Conservation (phyloP, 257 asterid species). For the Solanum habrochaites region DNA sequence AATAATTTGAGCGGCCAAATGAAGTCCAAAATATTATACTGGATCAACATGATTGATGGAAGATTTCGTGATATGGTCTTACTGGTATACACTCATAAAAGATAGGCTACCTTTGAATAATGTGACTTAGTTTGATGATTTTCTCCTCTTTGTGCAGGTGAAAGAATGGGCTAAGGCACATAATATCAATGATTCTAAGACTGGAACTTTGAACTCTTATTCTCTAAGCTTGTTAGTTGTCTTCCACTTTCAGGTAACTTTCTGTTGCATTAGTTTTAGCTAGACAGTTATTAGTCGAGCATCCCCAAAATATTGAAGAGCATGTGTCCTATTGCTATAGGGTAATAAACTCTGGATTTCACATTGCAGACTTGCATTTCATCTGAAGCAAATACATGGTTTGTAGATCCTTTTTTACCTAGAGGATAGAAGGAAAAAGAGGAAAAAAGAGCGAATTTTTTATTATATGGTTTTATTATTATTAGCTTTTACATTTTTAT, state of each 20-base stretch:
- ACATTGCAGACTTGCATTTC: background rate
- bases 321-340: background rate
- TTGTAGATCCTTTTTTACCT: background rate
- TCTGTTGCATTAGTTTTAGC: background rate
- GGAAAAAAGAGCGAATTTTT: background rate
- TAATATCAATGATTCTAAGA: constrained; percentile 64
- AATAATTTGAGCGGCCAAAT: constrained; percentile 82
- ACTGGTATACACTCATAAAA: constrained; percentile 46
- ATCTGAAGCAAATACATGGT: background rate
- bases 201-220: constrained; percentile 78
- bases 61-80: constrained; percentile 81
- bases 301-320: background rate
- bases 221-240: constrained; percentile 77
- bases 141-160: constrained; percentile 46
- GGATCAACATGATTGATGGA: constrained; percentile 78
- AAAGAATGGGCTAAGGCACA: constrained; percentile 95
- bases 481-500: background rate
- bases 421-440: background rate
- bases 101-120: constrained; percentile 4
- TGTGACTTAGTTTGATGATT: background rate
- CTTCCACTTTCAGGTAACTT: constrained; percentile 84
- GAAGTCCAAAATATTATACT: constrained; percentile 80
- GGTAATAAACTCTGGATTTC: background rate
- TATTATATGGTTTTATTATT: background rate
- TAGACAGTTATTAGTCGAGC: background rate